Base-by-base conservation (phyloP, 495 filamentous ascomycete genomes). In the Penicillium salamii region DNA sequence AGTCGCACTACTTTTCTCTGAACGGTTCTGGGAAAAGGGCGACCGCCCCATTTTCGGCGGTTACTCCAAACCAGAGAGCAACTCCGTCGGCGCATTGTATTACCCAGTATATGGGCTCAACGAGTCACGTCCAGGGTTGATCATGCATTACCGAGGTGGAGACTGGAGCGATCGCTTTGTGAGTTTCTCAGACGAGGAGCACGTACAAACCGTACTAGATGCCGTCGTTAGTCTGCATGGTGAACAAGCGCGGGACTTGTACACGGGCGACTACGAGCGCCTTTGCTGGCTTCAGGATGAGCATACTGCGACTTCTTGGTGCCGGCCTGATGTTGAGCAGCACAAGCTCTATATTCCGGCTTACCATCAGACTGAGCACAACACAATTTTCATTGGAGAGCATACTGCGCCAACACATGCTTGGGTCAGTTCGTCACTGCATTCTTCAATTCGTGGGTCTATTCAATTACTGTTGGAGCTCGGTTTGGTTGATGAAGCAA, bases 371-470 rank as follows among this genome's bases (percentile, higher is more conserved):
- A 86, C 82, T 0, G 80, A 86, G 54, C 75, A 79, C 47, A 76
- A 78, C 57, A 79, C 81, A 48, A 78, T 87, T 28, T 86, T 87
- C 45, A 67, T 86, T 1, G 84, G 84, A 9, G 83, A 87, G 68
- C 83, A 86, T 57, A 87, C 83, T 2, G 77, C 75, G 19, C 84
- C 81, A 52, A 86, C 84, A 7, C 83, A 86, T 55, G 82, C 82
- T 3, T 87, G 84, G 84, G 84, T 87, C 26, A 78, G 80, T 15
- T 76, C 75, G 12, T 79, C 82, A 0, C 54, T 87, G 15, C 81
- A 87, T 53, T 80, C 76, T 21, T 80, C 79, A 0, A 79, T 86
- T 24, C 64, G 83, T 0, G 84, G 83, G 0, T 74, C 74, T 0
- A 73, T 83, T 14, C 84, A 87, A 59, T 49, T 86, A 50, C 63